Conservation (phyloP, 371 early-diverging fungal species). For the Racocetra persica region DNA sequence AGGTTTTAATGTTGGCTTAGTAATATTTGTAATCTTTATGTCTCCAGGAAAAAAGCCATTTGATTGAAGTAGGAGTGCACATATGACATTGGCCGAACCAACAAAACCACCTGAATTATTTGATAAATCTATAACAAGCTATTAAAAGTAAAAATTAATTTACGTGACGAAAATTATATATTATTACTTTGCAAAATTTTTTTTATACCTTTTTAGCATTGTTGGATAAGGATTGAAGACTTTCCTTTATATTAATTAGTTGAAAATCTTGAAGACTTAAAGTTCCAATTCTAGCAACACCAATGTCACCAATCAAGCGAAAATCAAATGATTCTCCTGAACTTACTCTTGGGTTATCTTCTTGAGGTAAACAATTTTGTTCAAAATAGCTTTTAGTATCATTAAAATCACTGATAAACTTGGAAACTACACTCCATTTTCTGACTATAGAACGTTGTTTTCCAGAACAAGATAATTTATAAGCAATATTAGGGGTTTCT, state of each 20-base stretch:
- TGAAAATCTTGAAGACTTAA: not conserved
- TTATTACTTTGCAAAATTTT: too few relatives aligned
- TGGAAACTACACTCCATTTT: not conserved
- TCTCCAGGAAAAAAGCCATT: not conserved
- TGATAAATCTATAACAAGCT: conserved; percentile 22
- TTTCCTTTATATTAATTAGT: not conserved
- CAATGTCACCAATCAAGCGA: not conserved
- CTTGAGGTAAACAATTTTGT: too few relatives aligned
- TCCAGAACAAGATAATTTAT: too few relatives aligned
- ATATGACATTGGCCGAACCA: not conserved
- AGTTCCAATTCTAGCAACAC: not conserved
- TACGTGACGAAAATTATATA: too few relatives aligned
- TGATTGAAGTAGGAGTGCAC: not conserved
- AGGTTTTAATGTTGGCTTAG: not conserved
- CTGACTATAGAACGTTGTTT: not conserved
- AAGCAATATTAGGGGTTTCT: not conserved
- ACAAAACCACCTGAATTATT: conserved; percentile 20
- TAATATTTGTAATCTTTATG: not conserved
- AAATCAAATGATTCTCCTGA: too few relatives aligned
- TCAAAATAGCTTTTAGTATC: too few relatives aligned
- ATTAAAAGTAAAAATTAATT: not conserved
- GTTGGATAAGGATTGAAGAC: not conserved
- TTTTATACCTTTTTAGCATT: conserved; percentile 10
- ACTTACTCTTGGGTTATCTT: too few relatives aligned
- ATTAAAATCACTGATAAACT: too few relatives aligned